A percentile compares a stretch with the other conserved stretches of the same genome.
phyloP scores from a whole-genome alignment of 805 yeast species.

The Phaffomyces antillensis region DNA sequence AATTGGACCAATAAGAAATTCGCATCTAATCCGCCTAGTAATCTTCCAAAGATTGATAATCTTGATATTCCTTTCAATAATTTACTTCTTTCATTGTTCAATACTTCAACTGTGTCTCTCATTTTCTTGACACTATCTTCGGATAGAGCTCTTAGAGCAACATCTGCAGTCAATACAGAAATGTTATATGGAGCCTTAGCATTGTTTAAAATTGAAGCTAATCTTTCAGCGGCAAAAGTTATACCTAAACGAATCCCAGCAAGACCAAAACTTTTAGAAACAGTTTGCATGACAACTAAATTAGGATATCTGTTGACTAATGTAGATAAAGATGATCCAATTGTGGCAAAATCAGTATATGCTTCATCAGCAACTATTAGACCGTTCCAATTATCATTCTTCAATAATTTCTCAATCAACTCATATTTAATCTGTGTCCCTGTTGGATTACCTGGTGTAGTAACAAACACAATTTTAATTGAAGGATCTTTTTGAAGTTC shows the following conservation, averaged over 20 bases:
- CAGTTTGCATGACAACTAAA: slow-evolving; percentile 81
- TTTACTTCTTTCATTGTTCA: slow-evolving; percentile 47
- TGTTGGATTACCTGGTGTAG: slow-evolving; percentile 98
- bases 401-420: slow-evolving; percentile 41
- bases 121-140: slow-evolving; percentile 49
- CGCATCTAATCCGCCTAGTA: slow-evolving; percentile 80
- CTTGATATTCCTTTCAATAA: slow-evolving; percentile 47
- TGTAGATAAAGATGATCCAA: slow-evolving; percentile 66
- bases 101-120: slow-evolving; percentile 43
- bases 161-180: slow-evolving; percentile 67
- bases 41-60: slow-evolving; percentile 59
- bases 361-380: slow-evolving; percentile 91
- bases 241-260: slow-evolving; percentile 92
- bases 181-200: slow-evolving; percentile 97
- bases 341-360: slow-evolving; percentile 75
- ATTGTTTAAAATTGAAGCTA: slow-evolving; percentile 68
- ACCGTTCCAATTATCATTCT: slow-evolving; percentile 55
- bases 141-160: slow-evolving; percentile 69
- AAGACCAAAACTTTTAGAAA: slow-evolving; percentile 91
- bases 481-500: slow-evolving; percentile 46
- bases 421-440: slow-evolving; percentile 51
- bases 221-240: slow-evolving; percentile 53
- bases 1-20: slow-evolving; percentile 77
- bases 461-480: slow-evolving; percentile 73
- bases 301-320: slow-evolving; percentile 77